These are phyloP conservation scores for Aspergillus melleus DNA, from an alignment of 2,329 filamentous ascomycete genomes.

Conservation along the genomic window DNA sequence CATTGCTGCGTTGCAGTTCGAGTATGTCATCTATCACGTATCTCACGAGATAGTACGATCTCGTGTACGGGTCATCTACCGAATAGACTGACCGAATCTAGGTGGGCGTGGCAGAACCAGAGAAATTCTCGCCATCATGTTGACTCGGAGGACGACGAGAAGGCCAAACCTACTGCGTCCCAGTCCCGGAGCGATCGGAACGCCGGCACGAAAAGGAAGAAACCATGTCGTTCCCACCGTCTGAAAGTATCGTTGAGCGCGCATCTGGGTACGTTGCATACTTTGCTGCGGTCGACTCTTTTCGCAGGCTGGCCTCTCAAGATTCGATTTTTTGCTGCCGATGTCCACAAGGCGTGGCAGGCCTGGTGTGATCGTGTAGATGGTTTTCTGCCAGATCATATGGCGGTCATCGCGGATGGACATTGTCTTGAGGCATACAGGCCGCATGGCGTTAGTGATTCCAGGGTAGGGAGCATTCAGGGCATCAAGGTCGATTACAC, in stretches of 20 bases:
- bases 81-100: constrained; percentile 35
- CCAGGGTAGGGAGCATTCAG: constrained; percentile 40
- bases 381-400: constrained; percentile 48
- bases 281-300: constrained; percentile 74
- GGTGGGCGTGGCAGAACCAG: constrained; percentile 90
- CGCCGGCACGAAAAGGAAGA: constrained; percentile 43
- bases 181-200: constrained; percentile 35
- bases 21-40: constrained; percentile 56
- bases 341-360: constrained; percentile 70
- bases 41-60: no score
- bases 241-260: constrained; percentile 59
- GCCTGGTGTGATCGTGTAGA: constrained; percentile 54
- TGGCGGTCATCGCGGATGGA: constrained; percentile 59
- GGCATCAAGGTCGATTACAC: constrained; percentile 56
- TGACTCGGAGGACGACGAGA: constrained; percentile 52
- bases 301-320: constrained; percentile 82
- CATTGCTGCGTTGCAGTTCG: constrained; percentile 87
- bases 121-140: constrained; percentile 79
- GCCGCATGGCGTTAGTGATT: constrained; percentile 15
- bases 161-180: constrained; percentile 27
- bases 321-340: constrained; percentile 73
- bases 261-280: constrained; percentile 75
- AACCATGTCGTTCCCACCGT: background rate
- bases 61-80: no score
- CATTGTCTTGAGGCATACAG: constrained; percentile 17